A percentile compares a stretch with the other conserved stretches of the same genome.
Evolutionary conservation across 371 early-diverging fungal species (phyloP).

Genomic region (Mucor racemosus): DNA sequence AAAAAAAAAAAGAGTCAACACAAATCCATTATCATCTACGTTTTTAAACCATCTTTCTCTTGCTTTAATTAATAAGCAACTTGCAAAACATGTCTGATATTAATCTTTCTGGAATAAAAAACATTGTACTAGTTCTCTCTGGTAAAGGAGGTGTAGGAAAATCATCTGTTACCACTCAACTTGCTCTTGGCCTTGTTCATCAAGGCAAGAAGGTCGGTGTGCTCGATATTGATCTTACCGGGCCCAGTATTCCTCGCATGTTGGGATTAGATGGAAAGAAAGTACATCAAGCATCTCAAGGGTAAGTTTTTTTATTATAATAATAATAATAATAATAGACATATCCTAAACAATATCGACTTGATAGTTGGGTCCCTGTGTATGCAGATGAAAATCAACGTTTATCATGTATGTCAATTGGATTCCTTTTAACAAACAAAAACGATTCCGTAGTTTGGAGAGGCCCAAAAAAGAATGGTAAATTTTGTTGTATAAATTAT

Average conservation of each 20-base stretch:
- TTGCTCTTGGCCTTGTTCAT: constrained; percentile 64
- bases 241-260: constrained; percentile 90
- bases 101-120: constrained; percentile 54
- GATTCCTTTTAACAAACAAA: constrained; percentile 79
- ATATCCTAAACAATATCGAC: not conserved
- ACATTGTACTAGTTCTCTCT: constrained; percentile 84
- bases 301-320: no score
- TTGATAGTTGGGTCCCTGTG: constrained; percentile 86
- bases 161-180: constrained; percentile 71
- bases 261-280: constrained; percentile 79
- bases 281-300: constrained; percentile 76
- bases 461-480: constrained; percentile 91
- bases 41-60: not conserved
- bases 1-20: not conserved
- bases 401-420: constrained; percentile 84
- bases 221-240: constrained; percentile 94
- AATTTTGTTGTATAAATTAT: no score
- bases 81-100: constrained; percentile 32
- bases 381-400: constrained; percentile 78
- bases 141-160: constrained; percentile 99
- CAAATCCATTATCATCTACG: not conserved
- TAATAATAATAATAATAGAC: no score
- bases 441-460: constrained; percentile 95
- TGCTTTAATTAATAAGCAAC: constrained; percentile 11
- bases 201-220: constrained; percentile 75